These are phyloP conservation scores for Rhizophagus prolifer DNA, from an alignment of 192 early-diverging fungal genomes.

Conservation along the genomic window DNA sequence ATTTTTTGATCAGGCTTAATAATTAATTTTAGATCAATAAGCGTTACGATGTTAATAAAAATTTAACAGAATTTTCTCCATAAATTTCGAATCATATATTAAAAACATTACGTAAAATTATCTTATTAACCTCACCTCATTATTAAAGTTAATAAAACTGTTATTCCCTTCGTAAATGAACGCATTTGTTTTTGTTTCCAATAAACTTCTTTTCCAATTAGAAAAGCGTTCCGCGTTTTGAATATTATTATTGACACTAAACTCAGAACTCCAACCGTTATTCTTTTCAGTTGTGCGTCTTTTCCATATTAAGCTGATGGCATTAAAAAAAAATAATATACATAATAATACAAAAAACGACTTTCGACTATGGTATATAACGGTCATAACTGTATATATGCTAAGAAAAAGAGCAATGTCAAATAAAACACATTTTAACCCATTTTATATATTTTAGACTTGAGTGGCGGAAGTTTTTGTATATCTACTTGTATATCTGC, in stretches of 20 bases:
- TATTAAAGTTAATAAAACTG: not conserved
- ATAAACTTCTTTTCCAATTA: not conserved
- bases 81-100: no score
- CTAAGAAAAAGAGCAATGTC: not conserved
- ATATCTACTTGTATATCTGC: no score
- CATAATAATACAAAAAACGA: slow-evolving; percentile 14
- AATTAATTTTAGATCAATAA: not conserved
- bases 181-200: not conserved
- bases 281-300: not conserved
- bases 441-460: no score
- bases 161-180: not conserved
- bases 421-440: no score
- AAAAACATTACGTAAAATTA: not conserved
- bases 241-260: not conserved
- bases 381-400: not conserved
- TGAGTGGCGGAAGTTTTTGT: no score
- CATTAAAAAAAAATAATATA: slow-evolving; percentile 16
- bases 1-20: not conserved
- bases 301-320: slow-evolving; percentile 6
- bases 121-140: not conserved
- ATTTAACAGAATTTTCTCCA: no score
- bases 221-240: not conserved
- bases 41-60: no score
- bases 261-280: not conserved
- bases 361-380: not conserved